Percentiles rank a stretch among this genome's conserved stretches.
Evolutionary conservation across 345 rosid genomes (phyloP).

Genomic region (Limnanthes douglasii): DNA sequence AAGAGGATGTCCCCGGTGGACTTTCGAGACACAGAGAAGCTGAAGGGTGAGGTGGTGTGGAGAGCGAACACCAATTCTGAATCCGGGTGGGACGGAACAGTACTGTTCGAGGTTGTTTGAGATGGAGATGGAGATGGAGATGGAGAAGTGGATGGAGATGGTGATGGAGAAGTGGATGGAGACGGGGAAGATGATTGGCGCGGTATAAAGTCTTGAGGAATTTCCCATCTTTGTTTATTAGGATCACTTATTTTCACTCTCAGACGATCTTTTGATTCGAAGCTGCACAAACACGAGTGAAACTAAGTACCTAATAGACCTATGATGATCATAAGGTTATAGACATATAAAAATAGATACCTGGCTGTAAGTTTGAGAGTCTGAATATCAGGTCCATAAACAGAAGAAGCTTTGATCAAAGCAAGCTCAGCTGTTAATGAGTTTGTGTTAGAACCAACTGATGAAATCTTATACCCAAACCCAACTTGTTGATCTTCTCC

Average conservation of each 20-base stretch:
- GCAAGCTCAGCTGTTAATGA: conserved; percentile 27
- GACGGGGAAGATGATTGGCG: conserved; percentile 13
- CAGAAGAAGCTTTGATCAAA: conserved; percentile 26
- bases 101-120: too few species aligned
- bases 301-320: neutral
- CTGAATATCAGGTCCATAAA: conserved; percentile 32
- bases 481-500: too few species aligned
- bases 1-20: conserved; percentile 21
- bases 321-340: too few species aligned
- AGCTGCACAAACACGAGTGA: conserved; percentile 12
- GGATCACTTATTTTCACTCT: conserved; percentile 39
- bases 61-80: conserved; percentile 39
- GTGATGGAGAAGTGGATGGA: conserved; percentile 4
- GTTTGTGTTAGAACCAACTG: conserved; percentile 16
- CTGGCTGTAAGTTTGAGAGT: conserved; percentile 29
- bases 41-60: conserved; percentile 24
- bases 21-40: conserved; percentile 37
- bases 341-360: too few species aligned
- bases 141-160: too few species aligned
- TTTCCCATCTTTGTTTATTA: conserved; percentile 35
- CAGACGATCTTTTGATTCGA: conserved; percentile 33
- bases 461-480: conserved; percentile 32
- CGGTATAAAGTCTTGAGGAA: conserved; percentile 34
- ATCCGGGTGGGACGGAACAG: conserved; percentile 9
- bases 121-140: too few species aligned